Base-by-base conservation (phyloP, 129 eudicot genomes). In the Centella asiatica region DNA sequence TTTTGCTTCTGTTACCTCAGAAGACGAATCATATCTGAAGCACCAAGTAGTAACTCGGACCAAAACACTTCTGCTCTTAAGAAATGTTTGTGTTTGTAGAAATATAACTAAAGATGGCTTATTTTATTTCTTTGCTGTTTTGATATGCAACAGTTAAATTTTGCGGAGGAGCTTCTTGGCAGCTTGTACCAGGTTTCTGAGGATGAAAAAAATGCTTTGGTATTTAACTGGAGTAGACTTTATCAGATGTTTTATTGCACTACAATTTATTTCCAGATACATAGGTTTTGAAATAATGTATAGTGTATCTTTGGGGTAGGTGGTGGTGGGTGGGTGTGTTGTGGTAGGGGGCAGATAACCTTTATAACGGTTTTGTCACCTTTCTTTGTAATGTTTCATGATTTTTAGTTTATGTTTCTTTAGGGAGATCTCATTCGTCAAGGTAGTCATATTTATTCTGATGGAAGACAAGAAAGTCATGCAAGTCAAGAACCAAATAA, bases 1-100 rank as follows among this genome's bases (percentile, higher is more conserved):
- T 66, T 66, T 66, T 52, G 60, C 62, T 26, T 20, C 71, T 22
- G 5, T 53, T 6, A 34, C 62, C 27, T 22, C 53, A 34, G 39
- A 53, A 24, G 40, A 53, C 17, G 50, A 26, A 56, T 37, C 37
- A 44, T 62, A 17, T 44, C 22, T 62, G 52, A 44, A 44, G 40
- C 39, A 62, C 53, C 54, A 62, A 18, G 54, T 62, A 62, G 29
- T 44, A 47, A 14, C 24, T 3, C 25, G n/a, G 25, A 12, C 26
- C 10, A 40, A 27, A 7, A 24, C 22, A 44, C 8, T 62, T 44
- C 36, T 44, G 6, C 2, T 3, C 17, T 60, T n/a, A 19, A 24
- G 39, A 39, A 27, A 25, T n/a, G 19, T 22, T 24, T 57, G 28
- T 57, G 25, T 12, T 60, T 60, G 37, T 24, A 25, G 3, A 27